Conservation (phyloP, 768 basidiomycete genomes). For the Leccinellum rugosiceps region DNA sequence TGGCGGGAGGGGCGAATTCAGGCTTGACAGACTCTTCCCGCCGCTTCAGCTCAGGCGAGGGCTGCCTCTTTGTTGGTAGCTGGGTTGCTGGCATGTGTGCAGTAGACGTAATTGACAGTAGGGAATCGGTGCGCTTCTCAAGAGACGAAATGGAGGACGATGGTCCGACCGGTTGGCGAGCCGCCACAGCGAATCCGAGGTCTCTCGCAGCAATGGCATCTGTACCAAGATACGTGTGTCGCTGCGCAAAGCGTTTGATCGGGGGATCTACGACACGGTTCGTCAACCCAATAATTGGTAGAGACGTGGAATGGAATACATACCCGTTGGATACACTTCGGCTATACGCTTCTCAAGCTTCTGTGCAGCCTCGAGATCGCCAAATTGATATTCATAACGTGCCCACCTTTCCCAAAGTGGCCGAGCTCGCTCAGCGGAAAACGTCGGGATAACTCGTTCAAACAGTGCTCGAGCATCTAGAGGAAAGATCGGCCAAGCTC, state of each 20-base stretch:
- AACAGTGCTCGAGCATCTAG: conserved; percentile 95
- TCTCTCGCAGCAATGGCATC: conserved; percentile 90
- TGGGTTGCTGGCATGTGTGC: conserved; percentile 24
- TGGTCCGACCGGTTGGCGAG: conserved; percentile 23
- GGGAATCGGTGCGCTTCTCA: conserved; percentile 37
- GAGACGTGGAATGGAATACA: conserved; percentile 11
- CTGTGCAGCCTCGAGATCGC: conserved; percentile 83
- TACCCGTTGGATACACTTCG: conserved; percentile 85
- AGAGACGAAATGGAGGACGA: conserved; percentile 21
- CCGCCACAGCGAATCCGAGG: conserved; percentile 69
- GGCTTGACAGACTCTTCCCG: conserved; percentile 41
- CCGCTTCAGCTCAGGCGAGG: conserved; percentile 37
- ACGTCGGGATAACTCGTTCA: conserved; percentile 79
- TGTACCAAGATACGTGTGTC: conserved; percentile 67
- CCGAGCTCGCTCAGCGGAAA: conserved; percentile 73
- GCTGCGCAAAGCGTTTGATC: conserved; percentile 87
- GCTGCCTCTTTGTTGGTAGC: conserved; percentile 28
- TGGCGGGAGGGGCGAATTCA: conserved; percentile 38
- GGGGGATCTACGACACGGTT: conserved; percentile 60
- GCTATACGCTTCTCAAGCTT: conserved; percentile 88
- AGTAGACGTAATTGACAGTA: conserved; percentile 31
- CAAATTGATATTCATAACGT: conserved; percentile 91
- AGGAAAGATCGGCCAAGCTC: conserved; percentile 1
- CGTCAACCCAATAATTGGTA: background rate
- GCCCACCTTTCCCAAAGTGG: conserved; percentile 97